Evolutionary conservation across 768 basidiomycete species (phyloP).

Genomic region (Pleurotus sapidus): DNA sequence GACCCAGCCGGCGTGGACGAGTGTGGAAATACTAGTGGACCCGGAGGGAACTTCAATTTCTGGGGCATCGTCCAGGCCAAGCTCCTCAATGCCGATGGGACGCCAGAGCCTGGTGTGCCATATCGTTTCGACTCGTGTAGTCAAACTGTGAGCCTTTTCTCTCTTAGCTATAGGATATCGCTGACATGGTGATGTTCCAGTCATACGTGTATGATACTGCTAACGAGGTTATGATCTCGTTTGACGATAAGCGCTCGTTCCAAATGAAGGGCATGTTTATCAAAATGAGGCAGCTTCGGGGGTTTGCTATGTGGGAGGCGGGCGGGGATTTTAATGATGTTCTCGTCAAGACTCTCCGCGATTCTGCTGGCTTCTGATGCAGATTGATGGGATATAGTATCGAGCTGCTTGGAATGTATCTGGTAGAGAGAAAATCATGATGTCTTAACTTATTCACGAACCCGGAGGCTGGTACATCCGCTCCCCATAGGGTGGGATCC

Average conservation of each 20-base stretch:
- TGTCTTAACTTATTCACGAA: not conserved
- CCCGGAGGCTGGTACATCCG: not conserved
- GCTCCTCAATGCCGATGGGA: slow-evolving; percentile 47
- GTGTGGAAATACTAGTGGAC: slow-evolving; percentile 40
- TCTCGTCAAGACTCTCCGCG: slow-evolving; percentile 52
- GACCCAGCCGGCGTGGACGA: slow-evolving; percentile 36
- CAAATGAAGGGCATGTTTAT: slow-evolving; percentile 63
- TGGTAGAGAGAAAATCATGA: not conserved
- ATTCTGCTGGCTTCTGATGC: slow-evolving; percentile 29
- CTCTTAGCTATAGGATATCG: not conserved
- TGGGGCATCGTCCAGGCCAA: slow-evolving; percentile 54
- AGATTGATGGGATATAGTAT: not conserved
- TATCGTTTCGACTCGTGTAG: slow-evolving; percentile 65
- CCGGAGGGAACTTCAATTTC: slow-evolving; percentile 58
- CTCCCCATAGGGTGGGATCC: too few species aligned
- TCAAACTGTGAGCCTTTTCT: slow-evolving; percentile 59
- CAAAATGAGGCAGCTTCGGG: slow-evolving; percentile 44
- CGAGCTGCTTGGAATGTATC: not conserved
- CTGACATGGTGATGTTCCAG: slow-evolving; percentile 27
- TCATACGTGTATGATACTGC: slow-evolving; percentile 63
- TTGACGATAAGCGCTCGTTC: slow-evolving; percentile 62
- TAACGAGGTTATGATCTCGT: slow-evolving; percentile 60
- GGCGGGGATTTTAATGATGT: slow-evolving; percentile 59
- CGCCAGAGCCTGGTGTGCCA: slow-evolving; percentile 45
- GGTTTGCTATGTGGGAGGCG: slow-evolving; percentile 69